These are phyloP conservation scores for Amylostereum areolatum DNA, from an alignment of 1,284 basidiomycete genomes.

Conservation along the genomic window DNA sequence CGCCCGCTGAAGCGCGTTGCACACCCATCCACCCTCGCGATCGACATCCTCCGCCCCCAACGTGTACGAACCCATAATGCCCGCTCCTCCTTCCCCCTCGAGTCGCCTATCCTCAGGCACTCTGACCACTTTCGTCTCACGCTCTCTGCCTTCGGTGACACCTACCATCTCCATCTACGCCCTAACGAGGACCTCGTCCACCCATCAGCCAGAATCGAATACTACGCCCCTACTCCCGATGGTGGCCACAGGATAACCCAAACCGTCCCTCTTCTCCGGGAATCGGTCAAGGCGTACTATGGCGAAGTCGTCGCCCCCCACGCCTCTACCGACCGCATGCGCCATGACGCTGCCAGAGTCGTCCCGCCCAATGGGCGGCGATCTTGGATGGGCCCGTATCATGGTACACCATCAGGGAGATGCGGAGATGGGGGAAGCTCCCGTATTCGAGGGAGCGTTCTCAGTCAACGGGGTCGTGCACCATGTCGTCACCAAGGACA, in stretches of 20 bases:
- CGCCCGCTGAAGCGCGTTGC: conserved; percentile 51
- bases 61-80: conserved; percentile 25
- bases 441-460: conserved; percentile 76
- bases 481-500: conserved; percentile 68
- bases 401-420: conserved; percentile 66
- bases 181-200: conserved; percentile 76
- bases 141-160: conserved; percentile 57
- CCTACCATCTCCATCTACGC: conserved; percentile 60
- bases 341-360: conserved; percentile 52
- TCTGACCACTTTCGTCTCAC: conserved; percentile 63
- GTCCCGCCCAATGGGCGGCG: conserved; percentile 31
- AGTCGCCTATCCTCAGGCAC: conserved; percentile 42
- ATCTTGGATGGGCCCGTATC: conserved; percentile 67
- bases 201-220: conserved; percentile 65
- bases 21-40: conserved; percentile 50
- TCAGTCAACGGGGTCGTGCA: conserved; percentile 61
- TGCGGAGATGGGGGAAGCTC: conserved; percentile 35
- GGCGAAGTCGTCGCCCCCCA: conserved; percentile 60
- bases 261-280: conserved; percentile 47
- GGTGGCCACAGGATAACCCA: conserved; percentile 40
- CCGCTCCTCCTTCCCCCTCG: conserved; percentile 26
- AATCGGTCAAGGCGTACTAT: conserved; percentile 56
- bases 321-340: conserved; percentile 45
- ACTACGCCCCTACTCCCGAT: conserved; percentile 42
- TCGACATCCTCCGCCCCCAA: conserved; percentile 49